A percentile compares a stretch with the other conserved stretches of the same genome.
These are phyloP conservation scores for Cordyceps farinosa DNA, from an alignment of 2,329 filamentous ascomycete genomes.

Conservation along the genomic window DNA sequence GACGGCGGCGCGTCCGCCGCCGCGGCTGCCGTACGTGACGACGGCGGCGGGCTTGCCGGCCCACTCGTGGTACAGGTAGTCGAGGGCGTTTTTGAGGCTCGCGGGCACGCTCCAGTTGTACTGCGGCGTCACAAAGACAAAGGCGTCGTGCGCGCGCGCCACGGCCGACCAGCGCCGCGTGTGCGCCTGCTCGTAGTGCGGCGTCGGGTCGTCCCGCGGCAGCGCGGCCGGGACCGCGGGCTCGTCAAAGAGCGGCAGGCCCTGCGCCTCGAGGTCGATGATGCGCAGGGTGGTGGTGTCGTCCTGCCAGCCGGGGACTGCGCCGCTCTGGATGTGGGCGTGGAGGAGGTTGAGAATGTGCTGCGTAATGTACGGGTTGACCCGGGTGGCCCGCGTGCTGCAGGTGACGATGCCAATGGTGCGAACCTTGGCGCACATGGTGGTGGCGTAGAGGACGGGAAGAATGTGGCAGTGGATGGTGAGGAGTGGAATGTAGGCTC, in stretches of 20 bases:
- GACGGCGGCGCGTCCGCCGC: constrained; percentile 30
- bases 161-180: constrained; percentile 42
- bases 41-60: constrained; percentile 50
- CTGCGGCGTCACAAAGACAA: constrained; percentile 49
- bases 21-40: constrained; percentile 51
- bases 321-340: background rate
- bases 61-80: constrained; percentile 59
- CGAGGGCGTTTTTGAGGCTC: constrained; percentile 58
- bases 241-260: constrained; percentile 46
- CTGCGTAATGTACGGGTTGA: constrained; percentile 33
- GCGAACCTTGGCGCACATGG: constrained; percentile 10
- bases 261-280: constrained; percentile 37
- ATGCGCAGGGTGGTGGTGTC: constrained; percentile 24
- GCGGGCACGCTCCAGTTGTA: constrained; percentile 56
- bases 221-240: constrained; percentile 36
- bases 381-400: constrained; percentile 33
- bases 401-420: constrained; percentile 36
- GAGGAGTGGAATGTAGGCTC: background rate
- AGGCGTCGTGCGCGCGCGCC: constrained; percentile 43
- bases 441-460: background rate
- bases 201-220: constrained; percentile 27
- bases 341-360: constrained; percentile 29
- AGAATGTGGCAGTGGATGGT: background rate
- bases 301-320: background rate
- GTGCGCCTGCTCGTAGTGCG: constrained; percentile 38